Evolutionary conservation across 2,329 filamentous ascomycete species (phyloP).

Genomic region (Whalleya microplaca): DNA sequence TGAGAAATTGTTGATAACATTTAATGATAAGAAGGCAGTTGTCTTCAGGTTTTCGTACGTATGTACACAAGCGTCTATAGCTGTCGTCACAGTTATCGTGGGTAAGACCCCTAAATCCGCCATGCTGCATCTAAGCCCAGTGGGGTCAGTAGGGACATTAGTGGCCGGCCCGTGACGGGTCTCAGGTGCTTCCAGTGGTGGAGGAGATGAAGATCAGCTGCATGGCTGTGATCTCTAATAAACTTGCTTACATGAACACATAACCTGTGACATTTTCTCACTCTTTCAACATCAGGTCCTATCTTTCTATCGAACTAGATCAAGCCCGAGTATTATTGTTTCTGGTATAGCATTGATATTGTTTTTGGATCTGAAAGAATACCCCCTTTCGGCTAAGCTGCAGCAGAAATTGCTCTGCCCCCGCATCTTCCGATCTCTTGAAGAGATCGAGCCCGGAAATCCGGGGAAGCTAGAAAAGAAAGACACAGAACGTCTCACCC

Average conservation of each 20-base stretch:
- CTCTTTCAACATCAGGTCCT: too few species aligned
- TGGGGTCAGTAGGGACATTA: slow-evolving; percentile 6
- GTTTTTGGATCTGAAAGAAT: not conserved
- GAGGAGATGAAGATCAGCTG: slow-evolving; percentile 22
- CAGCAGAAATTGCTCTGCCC: not conserved
- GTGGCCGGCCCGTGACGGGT: slow-evolving; percentile 17
- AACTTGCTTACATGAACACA: not conserved
- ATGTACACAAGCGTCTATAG: too few species aligned
- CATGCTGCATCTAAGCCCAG: not conserved
- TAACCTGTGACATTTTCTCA: not conserved
- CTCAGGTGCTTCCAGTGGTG: slow-evolving; percentile 21
- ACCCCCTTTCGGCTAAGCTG: not conserved
- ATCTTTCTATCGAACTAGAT: too few species aligned
- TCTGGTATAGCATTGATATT: not conserved
- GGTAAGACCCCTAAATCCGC: not conserved
- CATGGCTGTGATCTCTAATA: not conserved
- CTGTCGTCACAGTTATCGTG: not conserved
- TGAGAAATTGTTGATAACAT: too few species aligned
- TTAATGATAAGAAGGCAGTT: too few species aligned
- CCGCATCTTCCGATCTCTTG: not conserved
- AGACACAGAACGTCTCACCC: not conserved
- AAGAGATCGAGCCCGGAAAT: not conserved
- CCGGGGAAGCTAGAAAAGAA: not conserved
- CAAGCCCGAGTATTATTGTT: not conserved
- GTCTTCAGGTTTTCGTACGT: too few species aligned